A percentile compares a stretch with the other conserved stretches of the same genome.
These are phyloP conservation scores for Suillus placidus DNA, from an alignment of 768 basidiomycete species.

Conservation along the genomic window DNA sequence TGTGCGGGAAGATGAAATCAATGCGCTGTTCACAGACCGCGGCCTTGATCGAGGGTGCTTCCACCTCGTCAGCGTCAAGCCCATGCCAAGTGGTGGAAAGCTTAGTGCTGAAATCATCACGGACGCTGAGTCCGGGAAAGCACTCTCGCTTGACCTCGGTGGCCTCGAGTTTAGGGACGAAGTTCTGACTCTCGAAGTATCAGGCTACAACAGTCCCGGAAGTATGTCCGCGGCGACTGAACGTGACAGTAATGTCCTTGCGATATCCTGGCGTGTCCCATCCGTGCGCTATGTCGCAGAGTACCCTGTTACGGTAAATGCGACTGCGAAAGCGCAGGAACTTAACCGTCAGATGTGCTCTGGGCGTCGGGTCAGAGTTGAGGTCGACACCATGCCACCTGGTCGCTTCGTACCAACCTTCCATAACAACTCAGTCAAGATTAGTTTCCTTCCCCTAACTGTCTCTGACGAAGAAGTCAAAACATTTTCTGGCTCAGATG, in stretches of 20 bases:
- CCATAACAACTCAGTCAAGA: slow-evolving; percentile 41
- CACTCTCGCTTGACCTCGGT: slow-evolving; percentile 47
- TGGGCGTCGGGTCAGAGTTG: slow-evolving; percentile 50
- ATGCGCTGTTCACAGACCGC: slow-evolving; percentile 45
- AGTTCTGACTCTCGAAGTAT: slow-evolving; percentile 44
- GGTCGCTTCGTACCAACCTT: slow-evolving; percentile 31
- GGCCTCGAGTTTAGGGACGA: slow-evolving; percentile 51
- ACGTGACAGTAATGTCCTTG: slow-evolving; percentile 42
- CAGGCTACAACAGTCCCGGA: slow-evolving; percentile 40
- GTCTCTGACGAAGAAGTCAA: slow-evolving; percentile 28
- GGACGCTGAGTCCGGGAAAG: slow-evolving; percentile 42
- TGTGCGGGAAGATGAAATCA: slow-evolving; percentile 43
- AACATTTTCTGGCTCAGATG: slow-evolving; percentile 33
- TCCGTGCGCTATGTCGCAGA: slow-evolving; percentile 48
- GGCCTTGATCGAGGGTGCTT: slow-evolving; percentile 41
- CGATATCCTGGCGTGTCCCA: slow-evolving; percentile 55
- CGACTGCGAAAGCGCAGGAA: slow-evolving; percentile 33
- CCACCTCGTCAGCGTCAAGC: slow-evolving; percentile 37
- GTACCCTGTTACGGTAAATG: slow-evolving; percentile 30
- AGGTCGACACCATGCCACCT: slow-evolving; percentile 44
- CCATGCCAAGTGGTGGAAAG: slow-evolving; percentile 25
- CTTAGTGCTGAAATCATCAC: slow-evolving; percentile 48
- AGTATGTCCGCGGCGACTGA: slow-evolving; percentile 44
- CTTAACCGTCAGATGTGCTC: slow-evolving; percentile 40
- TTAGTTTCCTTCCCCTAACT: slow-evolving; percentile 43